Evolutionary conservation across 306 rosid species (phyloP), one percentile per base, ranked within the genome.

Genomic region (Arachis stenosperma): DNA sequence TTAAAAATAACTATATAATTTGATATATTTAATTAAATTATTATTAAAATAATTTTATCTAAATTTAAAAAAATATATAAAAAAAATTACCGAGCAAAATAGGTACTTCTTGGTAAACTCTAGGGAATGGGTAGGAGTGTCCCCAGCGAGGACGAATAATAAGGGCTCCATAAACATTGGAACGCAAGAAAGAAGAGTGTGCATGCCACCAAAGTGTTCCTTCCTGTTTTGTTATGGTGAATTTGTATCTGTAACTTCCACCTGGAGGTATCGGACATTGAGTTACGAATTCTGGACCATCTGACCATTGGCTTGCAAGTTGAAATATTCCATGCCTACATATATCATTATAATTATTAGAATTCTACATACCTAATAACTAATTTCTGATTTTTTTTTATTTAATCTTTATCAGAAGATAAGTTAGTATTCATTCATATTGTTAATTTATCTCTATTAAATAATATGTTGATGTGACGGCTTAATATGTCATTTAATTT

Each of bases 171-270:
- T 86, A 51, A 5, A 92, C 87, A 2, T 86, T 83, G 5, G 96
- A 79, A 2, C 96, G 96, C 27, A 92, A 86, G 83, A 81, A 76
- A 4, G 88, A 75, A 0, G 78, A 60, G 67, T 89, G 93, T 0
- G 93, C 89, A 70, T 92, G 93, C 96, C 96, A 89, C 91, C 96
- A 92, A 12, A 89, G 88, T 7, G 93, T 92, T 0, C 97, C 96
- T 44, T 92, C 96, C 69, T 92, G 93, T 27, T 77, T 83, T 5
- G 72, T 83, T 69, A 92, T 61, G 0, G 80, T 78, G 54, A 89
- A 92, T 53, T 14, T 80, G 59, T 92, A 86, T 0, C 89, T 81
- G 46, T 81, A 91, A 5, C 27, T 86, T 0, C 69, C 12, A 5
- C 82, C 83, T 0, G 93, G 54, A 10, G 44, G 83, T 22, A 91